Percentiles rank a stretch among this genome's conserved stretches.
phyloP scores from a whole-genome alignment of 768 basidiomycete species.

The Chalciporus piperatus region DNA sequence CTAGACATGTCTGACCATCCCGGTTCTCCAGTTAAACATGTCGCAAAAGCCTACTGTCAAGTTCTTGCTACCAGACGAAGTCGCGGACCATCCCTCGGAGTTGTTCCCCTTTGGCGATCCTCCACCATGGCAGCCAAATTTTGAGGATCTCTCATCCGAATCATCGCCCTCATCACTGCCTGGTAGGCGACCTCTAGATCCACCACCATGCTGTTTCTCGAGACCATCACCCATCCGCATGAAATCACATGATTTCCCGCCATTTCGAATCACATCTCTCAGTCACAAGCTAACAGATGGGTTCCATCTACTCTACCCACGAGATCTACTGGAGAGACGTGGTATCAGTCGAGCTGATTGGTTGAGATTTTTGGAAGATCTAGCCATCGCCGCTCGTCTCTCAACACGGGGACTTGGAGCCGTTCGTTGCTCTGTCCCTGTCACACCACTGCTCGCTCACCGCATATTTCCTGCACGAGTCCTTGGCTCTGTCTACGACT shows the following conservation, averaged over 20 bases:
- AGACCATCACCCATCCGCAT: constrained; percentile 26
- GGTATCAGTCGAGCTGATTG: constrained; percentile 27
- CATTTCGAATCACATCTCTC: constrained; percentile 24
- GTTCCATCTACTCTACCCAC: constrained; percentile 27
- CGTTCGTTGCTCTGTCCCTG: constrained; percentile 21
- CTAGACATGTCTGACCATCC: not conserved
- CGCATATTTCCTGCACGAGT: constrained; percentile 14
- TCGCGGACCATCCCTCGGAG: not conserved
- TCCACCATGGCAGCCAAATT: constrained; percentile 29
- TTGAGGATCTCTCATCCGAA: constrained; percentile 21
- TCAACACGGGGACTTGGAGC: constrained; percentile 21
- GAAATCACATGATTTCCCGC: constrained; percentile 25
- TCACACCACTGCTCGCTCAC: constrained; percentile 10
- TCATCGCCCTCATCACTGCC: not conserved
- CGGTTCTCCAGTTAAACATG: not conserved
- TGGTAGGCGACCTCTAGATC: constrained; percentile 26
- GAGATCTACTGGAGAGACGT: constrained; percentile 23
- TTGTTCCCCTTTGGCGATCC: constrained; percentile 10
- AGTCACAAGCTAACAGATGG: constrained; percentile 22
- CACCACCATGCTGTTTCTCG: constrained; percentile 31
- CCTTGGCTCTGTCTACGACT: constrained; percentile 20
- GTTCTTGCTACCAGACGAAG: not conserved
- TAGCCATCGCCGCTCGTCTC: constrained; percentile 27
- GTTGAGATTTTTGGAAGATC: constrained; percentile 30
- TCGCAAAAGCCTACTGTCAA: not conserved